A percentile compares a stretch with the other conserved stretches of the same genome.
Conservation (phyloP, 2,329 filamentous ascomycete species). For the Botrytis deweyae region DNA sequence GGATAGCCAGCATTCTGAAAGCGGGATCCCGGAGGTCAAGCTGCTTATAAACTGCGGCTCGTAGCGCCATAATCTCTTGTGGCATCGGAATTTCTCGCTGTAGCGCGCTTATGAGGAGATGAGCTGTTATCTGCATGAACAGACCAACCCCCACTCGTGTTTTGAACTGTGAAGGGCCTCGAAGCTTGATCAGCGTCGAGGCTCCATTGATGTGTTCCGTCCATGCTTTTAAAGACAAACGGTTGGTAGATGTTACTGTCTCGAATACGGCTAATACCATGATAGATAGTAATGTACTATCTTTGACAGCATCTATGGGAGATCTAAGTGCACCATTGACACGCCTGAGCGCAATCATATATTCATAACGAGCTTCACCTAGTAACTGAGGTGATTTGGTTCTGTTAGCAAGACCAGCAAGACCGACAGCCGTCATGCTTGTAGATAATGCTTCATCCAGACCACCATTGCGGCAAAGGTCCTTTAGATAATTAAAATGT, state of each 20-base stretch:
- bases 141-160: conserved; percentile 44
- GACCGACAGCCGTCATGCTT: conserved; percentile 51
- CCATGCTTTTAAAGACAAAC: conserved; percentile 50
- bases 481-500: conserved; percentile 22
- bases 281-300: conserved; percentile 54
- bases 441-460: conserved; percentile 21
- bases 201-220: conserved; percentile 56
- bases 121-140: not conserved
- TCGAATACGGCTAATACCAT: conserved; percentile 54
- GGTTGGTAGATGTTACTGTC: conserved; percentile 47
- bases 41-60: not conserved
- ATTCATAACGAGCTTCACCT: conserved; percentile 49
- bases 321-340: conserved; percentile 50
- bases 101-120: not conserved
- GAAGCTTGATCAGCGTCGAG: conserved; percentile 48
- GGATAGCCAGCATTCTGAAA: not conserved
- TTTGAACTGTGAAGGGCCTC: conserved; percentile 49
- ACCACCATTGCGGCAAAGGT: conserved; percentile 17
- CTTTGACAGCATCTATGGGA: conserved; percentile 47
- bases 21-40: not conserved
- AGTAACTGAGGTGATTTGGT: conserved; percentile 42
- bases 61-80: not conserved
- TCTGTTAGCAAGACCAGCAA: conserved; percentile 49
- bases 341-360: conserved; percentile 49
- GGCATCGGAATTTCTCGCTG: not conserved